Evolutionary conservation across 148 eudicot species (phyloP), one percentile per base, ranked within the genome.

Genomic region (Chenopodium suecicum): DNA sequence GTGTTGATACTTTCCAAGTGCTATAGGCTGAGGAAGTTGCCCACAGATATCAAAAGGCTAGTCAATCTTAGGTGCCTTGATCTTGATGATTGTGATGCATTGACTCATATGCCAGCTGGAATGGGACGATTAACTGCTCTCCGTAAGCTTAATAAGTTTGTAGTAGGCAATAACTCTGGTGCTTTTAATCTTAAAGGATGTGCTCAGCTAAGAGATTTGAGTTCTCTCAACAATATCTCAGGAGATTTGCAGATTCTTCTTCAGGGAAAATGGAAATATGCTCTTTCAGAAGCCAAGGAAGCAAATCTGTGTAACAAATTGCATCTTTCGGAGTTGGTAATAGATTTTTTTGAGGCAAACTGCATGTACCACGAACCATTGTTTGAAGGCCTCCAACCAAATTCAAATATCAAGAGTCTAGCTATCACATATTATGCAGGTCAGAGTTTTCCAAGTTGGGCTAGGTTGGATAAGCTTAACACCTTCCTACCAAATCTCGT

Each of bases 91-190:
- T 85, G 85, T 41, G 64, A 47, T n/a, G 64, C 54, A 3, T 60
- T 85, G 75, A 58, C 44, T 34, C 70, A 25, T 64, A 85, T 85
- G 87, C 85, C 87, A 29, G 23, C 76, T 11, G 77, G 80, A 50
- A 44, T 85, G 54, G 84, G 64, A 9, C 50, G 52, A 22, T 14
- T 85, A 73, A 76, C 79, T 60, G n/a, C 79, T 52, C 82, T 85
- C 19, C 79, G 75, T 63, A 82, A 56, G 52, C 76, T 76, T 16
- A 75, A 37, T 32, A 73, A 48, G 27, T 76, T 69, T 76, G 65
- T 82, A 47, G 80, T 58, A 4, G 74, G 76, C 22, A n/a, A 7
- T 44, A 47, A 19, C 22, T 9, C 64, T 50, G 34, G 29, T 56
- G 25, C 37, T 68, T 44, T 71, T 41, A 19, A 71, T 44, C 48